These are phyloP conservation scores for Tolypocladium ophioglossoides DNA, from an alignment of 2,329 filamentous ascomycete species.

Conservation along the genomic window DNA sequence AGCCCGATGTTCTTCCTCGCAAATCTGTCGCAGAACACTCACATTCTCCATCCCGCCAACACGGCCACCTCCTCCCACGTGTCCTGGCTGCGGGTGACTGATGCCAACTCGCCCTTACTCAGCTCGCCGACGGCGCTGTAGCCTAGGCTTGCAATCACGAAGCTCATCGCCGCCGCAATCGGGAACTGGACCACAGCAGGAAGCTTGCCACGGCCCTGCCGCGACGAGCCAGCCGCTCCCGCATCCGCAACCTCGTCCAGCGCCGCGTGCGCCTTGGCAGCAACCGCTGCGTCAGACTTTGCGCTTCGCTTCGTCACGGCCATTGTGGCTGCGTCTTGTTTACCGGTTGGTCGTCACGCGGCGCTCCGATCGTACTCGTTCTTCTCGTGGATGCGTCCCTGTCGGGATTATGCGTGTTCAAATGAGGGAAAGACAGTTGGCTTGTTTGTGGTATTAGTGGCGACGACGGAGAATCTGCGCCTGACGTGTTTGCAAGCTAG, in stretches of 20 bases:
- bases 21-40: conserved; percentile 18
- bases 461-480: background rate
- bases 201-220: conserved; percentile 17
- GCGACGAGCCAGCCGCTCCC: background rate
- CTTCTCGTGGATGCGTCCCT: background rate
- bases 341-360: background rate
- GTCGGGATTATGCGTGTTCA: background rate
- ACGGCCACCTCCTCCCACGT: conserved; percentile 50
- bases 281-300: conserved; percentile 6
- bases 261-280: conserved; percentile 8
- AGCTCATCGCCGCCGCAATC: conserved; percentile 40
- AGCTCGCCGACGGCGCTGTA: conserved; percentile 52
- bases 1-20: background rate
- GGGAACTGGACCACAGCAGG: conserved; percentile 39
- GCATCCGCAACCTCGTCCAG: conserved; percentile 3
- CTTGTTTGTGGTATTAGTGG: background rate
- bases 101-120: conserved; percentile 54
- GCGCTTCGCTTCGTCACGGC: conserved; percentile 13
- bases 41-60: conserved; percentile 44
- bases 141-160: conserved; percentile 52
- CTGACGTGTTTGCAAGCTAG: background rate
- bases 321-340: conserved; percentile 3
- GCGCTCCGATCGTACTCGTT: background rate
- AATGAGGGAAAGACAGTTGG: background rate
- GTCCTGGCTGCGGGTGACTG: conserved; percentile 53